Percentiles rank a stretch among this genome's conserved stretches.
These are phyloP conservation scores for Aspergillus sp. DNA, from an alignment of 2,329 filamentous ascomycete genomes.

Conservation along the genomic window DNA sequence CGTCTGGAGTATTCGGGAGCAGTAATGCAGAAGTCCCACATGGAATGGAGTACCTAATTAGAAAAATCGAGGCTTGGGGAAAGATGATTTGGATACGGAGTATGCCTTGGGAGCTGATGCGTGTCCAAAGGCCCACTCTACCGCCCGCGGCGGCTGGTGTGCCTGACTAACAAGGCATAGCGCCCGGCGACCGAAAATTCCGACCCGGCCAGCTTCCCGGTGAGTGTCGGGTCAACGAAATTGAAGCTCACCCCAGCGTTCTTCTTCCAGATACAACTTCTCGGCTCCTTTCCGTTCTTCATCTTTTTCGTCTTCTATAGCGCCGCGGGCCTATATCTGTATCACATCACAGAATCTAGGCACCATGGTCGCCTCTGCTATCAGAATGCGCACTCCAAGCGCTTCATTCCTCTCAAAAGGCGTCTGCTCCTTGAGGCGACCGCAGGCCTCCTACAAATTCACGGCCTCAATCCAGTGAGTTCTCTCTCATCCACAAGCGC, in stretches of 20 bases:
- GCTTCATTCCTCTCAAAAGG: slow-evolving; percentile 44
- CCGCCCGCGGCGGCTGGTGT: not conserved
- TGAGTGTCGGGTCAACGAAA: not conserved
- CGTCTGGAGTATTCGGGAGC: slow-evolving; percentile 30
- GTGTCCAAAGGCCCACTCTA: slow-evolving; percentile 21
- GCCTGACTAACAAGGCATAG: slow-evolving; percentile 23
- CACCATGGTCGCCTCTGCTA: slow-evolving; percentile 57
- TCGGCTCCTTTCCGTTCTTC: slow-evolving; percentile 17
- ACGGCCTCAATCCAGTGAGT: slow-evolving; percentile 44
- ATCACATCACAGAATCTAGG: slow-evolving; percentile 28
- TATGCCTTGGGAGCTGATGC: slow-evolving; percentile 20
- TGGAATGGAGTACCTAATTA: slow-evolving; percentile 22
- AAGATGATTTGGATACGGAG: not conserved
- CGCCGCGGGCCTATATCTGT: slow-evolving; percentile 25
- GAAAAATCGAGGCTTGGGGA: slow-evolving; percentile 11
- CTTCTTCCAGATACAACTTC: slow-evolving; percentile 10
- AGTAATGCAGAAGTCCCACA: slow-evolving; percentile 28
- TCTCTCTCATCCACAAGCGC: not conserved
- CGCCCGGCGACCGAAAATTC: slow-evolving; percentile 29
- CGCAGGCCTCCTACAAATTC: slow-evolving; percentile 45
- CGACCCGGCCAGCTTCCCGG: slow-evolving; percentile 18
- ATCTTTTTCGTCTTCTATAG: slow-evolving; percentile 18
- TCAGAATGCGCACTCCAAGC: slow-evolving; percentile 47
- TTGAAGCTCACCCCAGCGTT: not conserved
- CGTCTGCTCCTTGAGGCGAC: slow-evolving; percentile 46